These are phyloP conservation scores for Claviceps sp. DNA, from an alignment of 2,329 filamentous ascomycete species.

Conservation along the genomic window DNA sequence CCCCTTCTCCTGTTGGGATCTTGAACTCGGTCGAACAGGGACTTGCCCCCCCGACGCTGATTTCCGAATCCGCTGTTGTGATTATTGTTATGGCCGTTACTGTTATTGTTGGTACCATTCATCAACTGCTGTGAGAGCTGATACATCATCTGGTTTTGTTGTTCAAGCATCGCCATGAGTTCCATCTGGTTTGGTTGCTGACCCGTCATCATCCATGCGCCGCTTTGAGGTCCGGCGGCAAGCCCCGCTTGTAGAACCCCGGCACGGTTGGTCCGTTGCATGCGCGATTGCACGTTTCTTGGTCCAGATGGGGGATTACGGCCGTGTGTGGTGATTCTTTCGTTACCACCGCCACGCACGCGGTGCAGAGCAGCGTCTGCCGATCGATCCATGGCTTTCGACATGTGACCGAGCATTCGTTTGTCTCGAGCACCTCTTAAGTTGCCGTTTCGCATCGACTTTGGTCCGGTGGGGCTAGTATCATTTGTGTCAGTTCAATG, in stretches of 20 bases:
- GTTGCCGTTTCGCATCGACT: slow-evolving; percentile 75
- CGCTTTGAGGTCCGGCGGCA: slow-evolving; percentile 23
- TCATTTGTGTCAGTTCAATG: background rate
- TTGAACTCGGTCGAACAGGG: slow-evolving; percentile 65
- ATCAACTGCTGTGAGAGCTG: slow-evolving; percentile 54
- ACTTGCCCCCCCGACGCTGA: slow-evolving; percentile 33
- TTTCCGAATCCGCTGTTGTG: slow-evolving; percentile 12
- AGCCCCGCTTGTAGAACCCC: slow-evolving; percentile 37
- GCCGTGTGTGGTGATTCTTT: slow-evolving; percentile 68
- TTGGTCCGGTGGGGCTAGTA: slow-evolving; percentile 77
- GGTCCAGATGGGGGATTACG: slow-evolving; percentile 62
- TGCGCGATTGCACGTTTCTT: slow-evolving; percentile 38
- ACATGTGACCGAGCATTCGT: slow-evolving; percentile 73
- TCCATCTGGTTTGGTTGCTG: slow-evolving; percentile 36
- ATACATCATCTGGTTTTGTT: slow-evolving; percentile 77
- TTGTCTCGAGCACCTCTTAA: slow-evolving; percentile 53
- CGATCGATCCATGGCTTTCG: slow-evolving; percentile 67
- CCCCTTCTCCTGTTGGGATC: slow-evolving; percentile 30
- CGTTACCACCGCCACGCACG: slow-evolving; percentile 59
- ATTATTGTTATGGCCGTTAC: slow-evolving; percentile 10
- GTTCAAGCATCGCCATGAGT: slow-evolving; percentile 68
- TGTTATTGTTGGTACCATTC: slow-evolving; percentile 35
- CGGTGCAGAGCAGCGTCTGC: slow-evolving; percentile 68
- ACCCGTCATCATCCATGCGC: slow-evolving; percentile 35
- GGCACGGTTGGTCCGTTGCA: slow-evolving; percentile 31